These are phyloP conservation scores for Globisporangium splendens DNA, from an alignment of 352 stramenopile species.

Conservation along the genomic window DNA sequence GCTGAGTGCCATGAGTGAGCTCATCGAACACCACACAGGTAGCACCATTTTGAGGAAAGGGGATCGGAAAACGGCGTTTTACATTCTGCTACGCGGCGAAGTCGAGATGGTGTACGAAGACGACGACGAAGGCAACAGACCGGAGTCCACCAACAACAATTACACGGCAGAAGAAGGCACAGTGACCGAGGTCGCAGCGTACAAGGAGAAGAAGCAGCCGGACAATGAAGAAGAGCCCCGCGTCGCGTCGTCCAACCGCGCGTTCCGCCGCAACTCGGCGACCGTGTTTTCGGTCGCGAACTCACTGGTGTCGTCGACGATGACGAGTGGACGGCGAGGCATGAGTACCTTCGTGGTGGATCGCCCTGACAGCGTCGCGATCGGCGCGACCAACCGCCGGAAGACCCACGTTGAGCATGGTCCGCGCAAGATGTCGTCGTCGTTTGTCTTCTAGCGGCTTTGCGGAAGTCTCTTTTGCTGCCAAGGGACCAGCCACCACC, in stretches of 20 bases:
- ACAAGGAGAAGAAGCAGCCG: constrained; percentile 3
- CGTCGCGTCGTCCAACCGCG: constrained; percentile 14
- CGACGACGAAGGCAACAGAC: constrained; percentile 2
- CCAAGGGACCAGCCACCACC: too few species aligned
- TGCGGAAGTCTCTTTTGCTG: too few species aligned
- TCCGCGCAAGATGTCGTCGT: constrained; percentile 32
- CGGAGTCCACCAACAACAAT: neutral
- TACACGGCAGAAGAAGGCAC: neutral
- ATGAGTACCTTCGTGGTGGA: neutral
- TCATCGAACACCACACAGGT: constrained; percentile 32
- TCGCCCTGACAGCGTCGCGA: constrained; percentile 15
- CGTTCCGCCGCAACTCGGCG: constrained; percentile 19
- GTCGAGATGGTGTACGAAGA: constrained; percentile 36
- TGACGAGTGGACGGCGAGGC: neutral
- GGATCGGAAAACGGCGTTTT: constrained; percentile 34
- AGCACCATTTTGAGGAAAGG: constrained; percentile 26
- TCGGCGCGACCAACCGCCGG: constrained; percentile 9
- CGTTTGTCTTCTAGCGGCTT: constrained; percentile 37
- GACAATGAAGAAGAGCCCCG: constrained; percentile 14
- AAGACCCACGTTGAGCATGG: constrained; percentile 21
- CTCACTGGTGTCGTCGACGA: constrained; percentile 10
- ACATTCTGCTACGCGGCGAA: constrained; percentile 39
- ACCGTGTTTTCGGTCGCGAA: constrained; percentile 25
- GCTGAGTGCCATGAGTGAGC: constrained; percentile 47
- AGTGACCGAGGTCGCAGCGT: constrained; percentile 5